Conservation (phyloP, 495 filamentous ascomycete genomes). For the Acidomyces sp. region DNA sequence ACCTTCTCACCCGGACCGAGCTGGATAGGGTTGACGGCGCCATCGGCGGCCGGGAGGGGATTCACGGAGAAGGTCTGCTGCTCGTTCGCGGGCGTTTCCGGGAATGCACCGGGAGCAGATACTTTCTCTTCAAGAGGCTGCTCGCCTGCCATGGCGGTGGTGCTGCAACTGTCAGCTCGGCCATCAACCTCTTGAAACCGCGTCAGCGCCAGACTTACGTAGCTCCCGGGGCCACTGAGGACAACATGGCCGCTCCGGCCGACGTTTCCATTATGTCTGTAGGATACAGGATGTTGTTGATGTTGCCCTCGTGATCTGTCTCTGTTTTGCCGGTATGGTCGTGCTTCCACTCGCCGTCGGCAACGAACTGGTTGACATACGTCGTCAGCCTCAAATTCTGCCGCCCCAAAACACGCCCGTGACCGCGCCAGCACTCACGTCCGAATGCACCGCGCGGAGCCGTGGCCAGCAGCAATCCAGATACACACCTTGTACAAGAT, state of each 20-base stretch:
- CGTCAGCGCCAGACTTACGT: conserved; percentile 27
- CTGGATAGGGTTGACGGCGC: conserved; percentile 66
- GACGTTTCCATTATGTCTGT: conserved; percentile 44
- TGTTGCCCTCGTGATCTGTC: conserved; percentile 59
- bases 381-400: conserved; percentile 9
- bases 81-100: conserved; percentile 48
- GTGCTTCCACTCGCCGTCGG: conserved; percentile 74
- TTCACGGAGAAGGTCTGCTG: conserved; percentile 37
- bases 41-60: conserved; percentile 64
- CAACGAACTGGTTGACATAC: conserved; percentile 58
- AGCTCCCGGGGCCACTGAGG: conserved; percentile 56
- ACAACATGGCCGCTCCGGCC: conserved; percentile 41
- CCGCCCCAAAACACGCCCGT: too few relatives aligned
- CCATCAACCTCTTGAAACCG: too few relatives aligned
- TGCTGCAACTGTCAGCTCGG: too few relatives aligned
- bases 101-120: conserved; percentile 57
- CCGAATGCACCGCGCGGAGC: background rate
- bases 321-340: conserved; percentile 68
- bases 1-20: conserved; percentile 70
- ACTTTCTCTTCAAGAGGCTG: conserved; percentile 47
- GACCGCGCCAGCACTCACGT: background rate
- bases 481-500: conserved; percentile 38
- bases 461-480: background rate
- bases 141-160: conserved; percentile 52
- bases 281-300: conserved; percentile 77